Evolutionary conservation across 2,329 filamentous ascomycete species (phyloP).

Genomic region (Neurospora crassa): DNA sequence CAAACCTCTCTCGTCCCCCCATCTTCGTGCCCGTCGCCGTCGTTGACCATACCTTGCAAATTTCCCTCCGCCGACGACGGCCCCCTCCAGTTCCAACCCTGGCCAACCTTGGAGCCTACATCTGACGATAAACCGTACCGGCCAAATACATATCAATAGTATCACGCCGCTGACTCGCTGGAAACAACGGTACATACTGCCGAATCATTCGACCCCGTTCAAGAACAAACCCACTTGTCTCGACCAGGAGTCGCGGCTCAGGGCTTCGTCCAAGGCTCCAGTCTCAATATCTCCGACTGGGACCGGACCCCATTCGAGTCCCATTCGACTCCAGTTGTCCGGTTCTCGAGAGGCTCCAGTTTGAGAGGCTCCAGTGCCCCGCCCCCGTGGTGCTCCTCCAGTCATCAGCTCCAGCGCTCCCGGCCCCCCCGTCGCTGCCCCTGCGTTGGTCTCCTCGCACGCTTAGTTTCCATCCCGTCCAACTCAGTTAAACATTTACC

Average conservation of each 20-base stretch:
- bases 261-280: neutral
- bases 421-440: neutral
- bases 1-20: neutral
- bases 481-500: neutral
- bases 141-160: neutral
- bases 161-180: neutral
- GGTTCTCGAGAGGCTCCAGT: neutral
- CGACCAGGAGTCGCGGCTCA: neutral
- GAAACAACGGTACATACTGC: neutral
- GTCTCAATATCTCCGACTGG: neutral
- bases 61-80: neutral
- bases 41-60: neutral
- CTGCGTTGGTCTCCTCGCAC: neutral
- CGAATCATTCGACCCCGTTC: neutral
- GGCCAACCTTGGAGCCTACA: neutral
- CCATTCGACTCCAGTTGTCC: neutral
- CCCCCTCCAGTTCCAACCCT: neutral
- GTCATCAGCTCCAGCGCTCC: neutral
- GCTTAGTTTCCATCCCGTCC: neutral
- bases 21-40: neutral
- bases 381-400: neutral
- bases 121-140: neutral
- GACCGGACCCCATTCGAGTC: neutral
- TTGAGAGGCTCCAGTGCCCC: neutral
- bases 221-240: neutral